phyloP scores from a whole-genome alignment of 345 rosid species.

The Triadica sebifera region DNA sequence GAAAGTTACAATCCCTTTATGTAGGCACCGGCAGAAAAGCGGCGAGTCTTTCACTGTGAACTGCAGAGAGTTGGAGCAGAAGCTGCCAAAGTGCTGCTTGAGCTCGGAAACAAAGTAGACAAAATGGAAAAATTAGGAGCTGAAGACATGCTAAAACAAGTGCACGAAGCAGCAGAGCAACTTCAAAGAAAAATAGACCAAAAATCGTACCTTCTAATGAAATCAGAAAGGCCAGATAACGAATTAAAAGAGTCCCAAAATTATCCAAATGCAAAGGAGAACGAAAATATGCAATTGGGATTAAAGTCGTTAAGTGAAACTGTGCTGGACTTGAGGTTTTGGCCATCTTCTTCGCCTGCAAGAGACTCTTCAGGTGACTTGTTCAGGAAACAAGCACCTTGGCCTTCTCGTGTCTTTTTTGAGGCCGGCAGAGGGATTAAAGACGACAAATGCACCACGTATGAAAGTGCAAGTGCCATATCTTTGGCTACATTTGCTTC shows the following conservation, averaged over 20 bases:
- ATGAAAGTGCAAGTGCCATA: constrained; percentile 25
- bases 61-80: constrained; percentile 51
- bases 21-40: constrained; percentile 78
- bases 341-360: too few species aligned
- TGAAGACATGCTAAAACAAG: constrained; percentile 17
- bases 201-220: not conserved
- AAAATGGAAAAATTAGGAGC: constrained; percentile 45
- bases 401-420: constrained; percentile 14
- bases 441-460: constrained; percentile 1
- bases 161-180: constrained; percentile 25
- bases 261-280: not conserved
- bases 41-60: constrained; percentile 49
- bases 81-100: constrained; percentile 53
- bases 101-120: constrained; percentile 47
- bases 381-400: constrained; percentile 6
- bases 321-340: constrained; percentile 8
- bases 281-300: constrained; percentile 9
- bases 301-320: constrained; percentile 30
- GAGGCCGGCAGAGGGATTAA: not conserved
- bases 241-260: constrained; percentile 19
- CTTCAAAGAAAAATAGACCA: constrained; percentile 24
- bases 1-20: constrained; percentile 6
- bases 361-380: not conserved
- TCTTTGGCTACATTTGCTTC: constrained; percentile 24
- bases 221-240: too few species aligned